These are phyloP conservation scores for Backusella macrospora DNA, from an alignment of 192 early-diverging fungal genomes.

Conservation along the genomic window DNA sequence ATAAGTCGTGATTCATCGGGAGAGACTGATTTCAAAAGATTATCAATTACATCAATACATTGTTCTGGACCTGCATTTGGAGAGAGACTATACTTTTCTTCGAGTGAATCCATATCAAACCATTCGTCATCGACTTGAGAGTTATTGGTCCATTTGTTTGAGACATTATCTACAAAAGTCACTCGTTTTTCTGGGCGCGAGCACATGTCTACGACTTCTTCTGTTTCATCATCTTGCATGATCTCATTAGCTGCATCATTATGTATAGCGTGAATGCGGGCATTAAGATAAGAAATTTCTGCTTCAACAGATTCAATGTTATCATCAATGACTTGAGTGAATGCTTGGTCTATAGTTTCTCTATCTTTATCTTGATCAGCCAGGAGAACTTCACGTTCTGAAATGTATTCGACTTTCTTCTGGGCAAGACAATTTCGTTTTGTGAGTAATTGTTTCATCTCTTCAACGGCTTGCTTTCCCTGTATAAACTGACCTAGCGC, in stretches of 20 bases:
- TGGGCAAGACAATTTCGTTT: conserved; percentile 47
- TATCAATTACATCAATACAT: conserved; percentile 48
- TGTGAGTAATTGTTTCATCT: conserved; percentile 47
- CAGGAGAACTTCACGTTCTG: conserved; percentile 47
- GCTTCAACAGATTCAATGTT: conserved; percentile 52
- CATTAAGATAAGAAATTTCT: conserved; percentile 54
- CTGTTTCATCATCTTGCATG: conserved; percentile 21
- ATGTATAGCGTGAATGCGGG: conserved; percentile 51
- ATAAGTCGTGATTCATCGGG: conserved; percentile 46
- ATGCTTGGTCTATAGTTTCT: conserved; percentile 19
- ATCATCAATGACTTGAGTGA: conserved; percentile 56
- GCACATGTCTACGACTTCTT: conserved; percentile 23
- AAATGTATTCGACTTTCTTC: conserved; percentile 51
- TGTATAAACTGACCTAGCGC: conserved; percentile 54
- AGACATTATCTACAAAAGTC: conserved; percentile 36
- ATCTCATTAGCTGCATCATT: conserved; percentile 45
- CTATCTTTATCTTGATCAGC: conserved; percentile 30
- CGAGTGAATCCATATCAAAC: conserved; percentile 33
- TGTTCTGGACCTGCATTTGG: conserved; percentile 42
- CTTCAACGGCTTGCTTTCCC: conserved; percentile 48
- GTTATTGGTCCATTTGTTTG: neutral
- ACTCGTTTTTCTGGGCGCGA: conserved; percentile 30
- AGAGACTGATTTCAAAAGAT: conserved; percentile 49
- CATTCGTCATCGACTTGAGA: conserved; percentile 25
- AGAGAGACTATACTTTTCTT: conserved; percentile 36